Conservation (phyloP, 306 rosid species). For the Nissolia schottii region DNA sequence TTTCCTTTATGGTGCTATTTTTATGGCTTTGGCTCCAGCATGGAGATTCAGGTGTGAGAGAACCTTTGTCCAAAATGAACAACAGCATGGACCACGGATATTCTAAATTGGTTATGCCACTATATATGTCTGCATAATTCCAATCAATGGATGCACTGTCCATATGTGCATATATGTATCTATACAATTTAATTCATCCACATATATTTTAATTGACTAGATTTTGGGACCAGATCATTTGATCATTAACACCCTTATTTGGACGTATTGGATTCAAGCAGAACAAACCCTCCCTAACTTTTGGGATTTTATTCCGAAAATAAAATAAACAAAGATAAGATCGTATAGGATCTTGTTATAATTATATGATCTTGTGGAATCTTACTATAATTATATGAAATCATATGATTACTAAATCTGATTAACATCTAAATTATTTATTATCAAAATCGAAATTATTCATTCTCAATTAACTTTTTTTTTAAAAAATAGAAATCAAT, state of each 20-base stretch:
- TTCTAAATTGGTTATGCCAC: conserved; percentile 23
- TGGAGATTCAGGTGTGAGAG: conserved; percentile 45
- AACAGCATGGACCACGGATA: conserved; percentile 44
- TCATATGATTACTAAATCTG: too few relatives aligned
- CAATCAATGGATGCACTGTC: conserved; percentile 24
- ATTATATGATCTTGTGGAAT: too few relatives aligned
- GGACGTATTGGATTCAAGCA: conserved; percentile 18
- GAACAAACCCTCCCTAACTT: conserved; percentile 8
- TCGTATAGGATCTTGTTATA: too few relatives aligned
- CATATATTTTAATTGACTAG: conserved; percentile 3
- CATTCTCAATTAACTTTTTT: too few relatives aligned
- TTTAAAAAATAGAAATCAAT: too few relatives aligned
- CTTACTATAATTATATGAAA: too few relatives aligned
- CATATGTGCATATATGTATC: conserved; percentile 4
- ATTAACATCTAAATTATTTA: too few relatives aligned
- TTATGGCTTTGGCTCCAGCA: conserved; percentile 30
- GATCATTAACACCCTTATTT: conserved; percentile 35
- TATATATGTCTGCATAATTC: conserved; percentile 39
- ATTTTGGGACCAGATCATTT: conserved; percentile 31
- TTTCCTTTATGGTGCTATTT: conserved; percentile 27
- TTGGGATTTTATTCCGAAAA: too few relatives aligned
- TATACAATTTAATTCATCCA: conserved; percentile 8
- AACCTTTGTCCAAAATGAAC: conserved; percentile 25
- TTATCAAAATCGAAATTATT: too few relatives aligned
- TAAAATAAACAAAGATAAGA: too few relatives aligned